Evolutionary conservation across 2,329 filamentous ascomycete genomes (phyloP).

Genomic region (Paecilomyces fulvus): DNA sequence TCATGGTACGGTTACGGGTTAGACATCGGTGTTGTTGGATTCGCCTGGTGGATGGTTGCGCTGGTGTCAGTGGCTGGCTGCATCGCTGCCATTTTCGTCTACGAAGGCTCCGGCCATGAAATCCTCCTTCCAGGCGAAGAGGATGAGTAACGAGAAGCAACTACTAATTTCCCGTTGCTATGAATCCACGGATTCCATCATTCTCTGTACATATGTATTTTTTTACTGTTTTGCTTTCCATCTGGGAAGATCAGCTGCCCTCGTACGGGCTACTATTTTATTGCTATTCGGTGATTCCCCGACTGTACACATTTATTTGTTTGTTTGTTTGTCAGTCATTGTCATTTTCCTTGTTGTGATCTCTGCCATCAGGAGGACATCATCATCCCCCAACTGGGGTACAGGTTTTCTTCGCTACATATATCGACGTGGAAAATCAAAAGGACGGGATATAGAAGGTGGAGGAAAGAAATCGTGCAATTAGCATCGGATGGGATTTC

Average conservation of each 20-base stretch:
- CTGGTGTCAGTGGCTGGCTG: slow-evolving; percentile 50
- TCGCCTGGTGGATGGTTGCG: slow-evolving; percentile 50
- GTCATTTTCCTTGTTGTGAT: neutral
- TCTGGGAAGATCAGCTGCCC: neutral
- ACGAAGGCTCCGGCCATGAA: slow-evolving; percentile 59
- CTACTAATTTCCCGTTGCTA: neutral
- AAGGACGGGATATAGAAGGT: neutral
- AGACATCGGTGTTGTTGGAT: slow-evolving; percentile 46
- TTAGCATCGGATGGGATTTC: neutral
- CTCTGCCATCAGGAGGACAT: neutral
- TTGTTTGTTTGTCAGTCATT: neutral
- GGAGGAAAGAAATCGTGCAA: neutral
- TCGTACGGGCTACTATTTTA: neutral
- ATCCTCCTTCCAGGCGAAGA: slow-evolving; percentile 33
- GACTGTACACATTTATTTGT: neutral
- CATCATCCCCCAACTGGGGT: neutral
- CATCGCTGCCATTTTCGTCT: slow-evolving; percentile 51
- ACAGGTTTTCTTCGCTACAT: neutral
- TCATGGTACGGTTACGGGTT: slow-evolving; percentile 49
- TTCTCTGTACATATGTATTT: neutral
- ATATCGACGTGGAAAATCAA: neutral
- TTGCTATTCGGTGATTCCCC: neutral
- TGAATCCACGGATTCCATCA: neutral
- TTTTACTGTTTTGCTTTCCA: neutral
- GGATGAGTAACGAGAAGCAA: slow-evolving; percentile 14